Evolutionary conservation across 2,329 filamentous ascomycete species (phyloP), one percentile per base, ranked within the genome.

Genomic region (Periconia digitata): DNA sequence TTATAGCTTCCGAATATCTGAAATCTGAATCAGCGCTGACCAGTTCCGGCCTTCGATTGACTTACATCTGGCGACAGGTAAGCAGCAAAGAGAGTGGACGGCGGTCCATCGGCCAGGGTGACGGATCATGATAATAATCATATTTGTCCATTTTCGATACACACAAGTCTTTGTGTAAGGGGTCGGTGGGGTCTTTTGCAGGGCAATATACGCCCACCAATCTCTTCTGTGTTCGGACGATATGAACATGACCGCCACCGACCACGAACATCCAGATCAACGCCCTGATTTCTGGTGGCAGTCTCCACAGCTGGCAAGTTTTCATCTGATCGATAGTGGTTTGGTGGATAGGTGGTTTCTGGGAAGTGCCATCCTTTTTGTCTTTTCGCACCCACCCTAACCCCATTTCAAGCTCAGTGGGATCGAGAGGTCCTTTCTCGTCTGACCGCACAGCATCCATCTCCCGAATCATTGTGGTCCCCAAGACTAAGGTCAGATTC

Each of bases 201-300:
- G 45, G 46, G 27, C 49, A 48, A 27, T 49, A 48, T 3, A 41
- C 44, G 40, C 34, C 32, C 12, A 45, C 45, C 1, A 48, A 41
- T 16, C 49, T 21, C 6, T 42, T 20, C 34, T 32, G 38, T 16
- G 38, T 27, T 29, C 39, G 44, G 21, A 46, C 20, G 22, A 52
- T 49, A 24, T 52, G 49, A n/a, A 52, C 44, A 29, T 52, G 43
- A 34, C 48, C 44, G 13, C 37, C 45, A 17, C 49, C 46, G 21
- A 52, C 20, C 12, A 32, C 44, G 34, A 48, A 46, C 32, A 35
- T 46, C 42, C 37, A 51, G n/a, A 52, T 46, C 1, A 23, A 2
- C 22, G 40, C 29, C 8, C 45, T 45, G 2, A 49, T 41, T 22
- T 48, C 46, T 17, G 43, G 43, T 10, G 46, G 46, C 27, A 48